Evolutionary conservation across 2,329 filamentous ascomycete species (phyloP).

Genomic region (Stachybotrys chartarum): DNA sequence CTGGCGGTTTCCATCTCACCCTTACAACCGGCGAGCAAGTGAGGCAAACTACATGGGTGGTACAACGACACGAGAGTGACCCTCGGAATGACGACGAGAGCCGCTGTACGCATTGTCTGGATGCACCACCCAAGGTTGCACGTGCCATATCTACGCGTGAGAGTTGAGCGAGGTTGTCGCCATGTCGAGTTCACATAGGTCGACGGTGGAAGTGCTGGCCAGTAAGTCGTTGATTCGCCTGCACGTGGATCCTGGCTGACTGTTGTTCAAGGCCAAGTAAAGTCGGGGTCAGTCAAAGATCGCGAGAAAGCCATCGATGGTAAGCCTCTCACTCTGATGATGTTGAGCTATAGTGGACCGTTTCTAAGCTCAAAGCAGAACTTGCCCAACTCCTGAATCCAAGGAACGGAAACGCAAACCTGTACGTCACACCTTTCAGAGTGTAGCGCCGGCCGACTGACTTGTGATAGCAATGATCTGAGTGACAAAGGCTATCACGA

Average conservation of each 20-base stretch:
- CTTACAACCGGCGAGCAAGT: too few species aligned
- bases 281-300: conserved; percentile 25
- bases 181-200: conserved; percentile 25
- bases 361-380: conserved; percentile 15
- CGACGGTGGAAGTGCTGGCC: conserved; percentile 26
- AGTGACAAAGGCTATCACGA: conserved; percentile 73
- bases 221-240: conserved; percentile 15
- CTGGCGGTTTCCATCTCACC: too few species aligned
- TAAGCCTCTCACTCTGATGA: conserved; percentile 10
- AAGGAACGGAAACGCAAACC: conserved; percentile 24
- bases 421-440: conserved; percentile 18
- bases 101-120: too few species aligned
- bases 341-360: too few species aligned
- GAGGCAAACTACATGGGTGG: too few species aligned
- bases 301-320: conserved; percentile 34
- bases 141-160: too few species aligned
- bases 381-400: conserved; percentile 30
- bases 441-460: conserved; percentile 5
- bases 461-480: conserved; percentile 34
- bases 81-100: background rate
- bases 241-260: background rate
- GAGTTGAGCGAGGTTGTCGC: background rate
- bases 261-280: conserved; percentile 21
- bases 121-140: too few species aligned
- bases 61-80: too few species aligned